Evolutionary conservation across 1,139 yeast species (phyloP), one percentile per base, ranked within the genome.

Genomic region (Yamadazyma triangularis): DNA sequence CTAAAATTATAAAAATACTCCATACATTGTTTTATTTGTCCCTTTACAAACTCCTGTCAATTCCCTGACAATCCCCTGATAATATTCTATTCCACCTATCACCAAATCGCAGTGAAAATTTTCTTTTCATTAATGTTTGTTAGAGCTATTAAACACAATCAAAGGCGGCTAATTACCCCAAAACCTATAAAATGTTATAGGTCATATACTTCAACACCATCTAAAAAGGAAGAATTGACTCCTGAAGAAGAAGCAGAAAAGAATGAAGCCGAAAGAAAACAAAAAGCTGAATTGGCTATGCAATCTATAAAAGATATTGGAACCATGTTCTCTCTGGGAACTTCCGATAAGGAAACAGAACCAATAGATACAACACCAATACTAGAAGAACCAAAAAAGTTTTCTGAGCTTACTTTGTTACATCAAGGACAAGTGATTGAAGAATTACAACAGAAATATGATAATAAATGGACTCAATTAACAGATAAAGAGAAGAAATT

Each of bases 341-440:
- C 52, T 1, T 44, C 52, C 0, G 50, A 54, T 8, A 70, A 64
- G 31, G 69, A 63, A 13, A 58, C 64, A 1, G 70, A 63, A 38
- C 80, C 79, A 21, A 70, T 77, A 24, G 82, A 79, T 33, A 64
- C 79, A 0, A 53, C 48, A 10, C 77, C 79, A 0, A 64, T 78
- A 4, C 70, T 57, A 41, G 58, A 64, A 9, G 56, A 72, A 31
- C 81, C 82, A 2, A 37, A 41, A 10, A 50, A 61, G 19, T 79
- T 70, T 45, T 64, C 58, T 4, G 34, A 53, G 2, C 53, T 79
- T 27, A 68, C 71, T 23, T 64, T 72, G 29, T 65, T 70, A 26
- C 81, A 79, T 43, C 78, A 77, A 44, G 79, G 79, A 12, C 79
- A 72, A 48, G 73, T 79, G 1, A 51, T 67, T 24, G 67, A 69